Evolutionary conservation across 257 asterid genomes (phyloP).

Genomic region (Solanum tarijense): DNA sequence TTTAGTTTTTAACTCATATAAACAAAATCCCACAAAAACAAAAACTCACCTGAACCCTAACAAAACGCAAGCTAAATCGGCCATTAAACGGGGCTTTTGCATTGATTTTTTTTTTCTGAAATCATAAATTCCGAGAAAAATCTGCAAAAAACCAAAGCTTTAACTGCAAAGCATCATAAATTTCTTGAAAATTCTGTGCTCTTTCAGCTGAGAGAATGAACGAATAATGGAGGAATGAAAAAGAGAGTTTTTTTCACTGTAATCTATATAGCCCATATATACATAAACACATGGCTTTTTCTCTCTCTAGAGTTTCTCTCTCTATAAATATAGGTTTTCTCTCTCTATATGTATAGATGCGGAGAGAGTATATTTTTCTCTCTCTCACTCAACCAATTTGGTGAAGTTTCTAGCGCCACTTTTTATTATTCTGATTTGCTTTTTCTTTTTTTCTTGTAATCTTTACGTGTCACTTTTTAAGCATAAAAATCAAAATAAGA

Average conservation of each 20-base stretch:
- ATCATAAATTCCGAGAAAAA: background rate
- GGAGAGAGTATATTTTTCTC: background rate
- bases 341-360: background rate
- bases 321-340: background rate
- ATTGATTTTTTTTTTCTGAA: background rate
- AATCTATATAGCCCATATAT: background rate
- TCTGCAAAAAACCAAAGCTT: background rate
- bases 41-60: background rate
- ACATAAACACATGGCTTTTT: background rate
- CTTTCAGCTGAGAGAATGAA: background rate
- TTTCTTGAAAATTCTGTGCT: background rate
- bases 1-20: background rate
- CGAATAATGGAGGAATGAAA: background rate
- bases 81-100: background rate
- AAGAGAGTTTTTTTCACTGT: slow-evolving; percentile 4
- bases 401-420: slow-evolving; percentile 37
- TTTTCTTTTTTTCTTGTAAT: background rate
- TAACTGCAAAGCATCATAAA: background rate
- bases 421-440: slow-evolving; percentile 8
- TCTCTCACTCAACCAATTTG: slow-evolving; percentile 30
- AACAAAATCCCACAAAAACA: background rate
- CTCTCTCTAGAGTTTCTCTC: background rate
- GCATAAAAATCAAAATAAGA: background rate
- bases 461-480: background rate
- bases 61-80: background rate